Evolutionary conservation across 116 monocot species (phyloP), one percentile per base, ranked within the genome.

Genomic region (Iris pallida): DNA sequence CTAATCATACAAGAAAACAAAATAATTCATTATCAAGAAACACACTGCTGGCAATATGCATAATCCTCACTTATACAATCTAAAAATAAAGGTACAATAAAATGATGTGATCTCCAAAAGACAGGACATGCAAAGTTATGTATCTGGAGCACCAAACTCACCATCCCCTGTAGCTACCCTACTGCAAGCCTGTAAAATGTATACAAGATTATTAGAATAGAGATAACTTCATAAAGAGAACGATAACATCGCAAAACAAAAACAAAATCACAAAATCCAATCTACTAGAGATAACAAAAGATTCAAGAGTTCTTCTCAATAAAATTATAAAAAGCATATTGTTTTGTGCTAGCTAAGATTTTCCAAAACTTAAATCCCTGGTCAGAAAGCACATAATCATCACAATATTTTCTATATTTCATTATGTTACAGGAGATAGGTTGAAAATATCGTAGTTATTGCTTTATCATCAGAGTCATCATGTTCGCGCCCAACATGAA

Each of bases 91-190:
- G 7, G 11, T 51, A 51, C 11, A 51, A 52, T 40, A 66, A 9
- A 13, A 66, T 53, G 20, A 30, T 10, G 11, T 1, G 52, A 51
- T 6, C 42, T 15, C 2, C 45, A 48, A 65, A 4, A 66, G 40
- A 53, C 30, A 51, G 13, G 16, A 3, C 30, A 30, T 40, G 14
- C 14, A 75, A 44, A 16, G 4, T 3, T 30, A 20, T 16, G 30
- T 80, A 93, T 90, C 86, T 84, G 88, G 73, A 76, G 76, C 51
- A 73, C 68, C 75, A 64, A 85, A 73, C 18, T 70, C 75, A 53
- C 61, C 64, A 30, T 76, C 86, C 15, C 70, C 76, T 63, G 67
- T 59, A 18, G 73, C 55, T 47, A 68, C 75, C 61, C 69, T 85
- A 44, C 71, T 78, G 55, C 88, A 91, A 74, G 91, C 86, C 95